A percentile compares a stretch with the other conserved stretches of the same genome.
These are phyloP conservation scores for Wickerhamiella kazuoi DNA, from an alignment of 805 yeast genomes.

Conservation along the genomic window DNA sequence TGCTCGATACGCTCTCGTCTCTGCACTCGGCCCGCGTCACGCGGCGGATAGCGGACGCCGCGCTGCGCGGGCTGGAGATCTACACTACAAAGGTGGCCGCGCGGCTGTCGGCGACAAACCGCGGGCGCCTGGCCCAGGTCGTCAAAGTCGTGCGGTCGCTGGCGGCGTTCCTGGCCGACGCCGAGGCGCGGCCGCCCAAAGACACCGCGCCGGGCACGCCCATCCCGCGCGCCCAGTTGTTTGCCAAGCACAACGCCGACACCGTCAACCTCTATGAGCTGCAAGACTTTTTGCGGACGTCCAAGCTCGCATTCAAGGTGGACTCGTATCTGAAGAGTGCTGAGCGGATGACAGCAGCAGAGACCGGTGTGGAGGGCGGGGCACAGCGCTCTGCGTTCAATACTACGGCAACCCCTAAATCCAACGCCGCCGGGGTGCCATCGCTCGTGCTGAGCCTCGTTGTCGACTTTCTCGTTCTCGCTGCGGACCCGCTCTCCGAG, in stretches of 20 bases:
- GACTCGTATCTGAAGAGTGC: conserved; percentile 42
- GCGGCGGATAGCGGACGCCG: conserved; percentile 27
- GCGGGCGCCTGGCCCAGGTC: conserved; percentile 49
- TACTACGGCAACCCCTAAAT: conserved; percentile 2
- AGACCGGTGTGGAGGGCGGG: not conserved
- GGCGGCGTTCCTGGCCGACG: conserved; percentile 27
- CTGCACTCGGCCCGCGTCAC: conserved; percentile 49
- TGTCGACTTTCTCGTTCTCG: conserved; percentile 41
- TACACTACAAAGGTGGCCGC: conserved; percentile 46
- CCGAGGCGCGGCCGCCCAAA: conserved; percentile 13
- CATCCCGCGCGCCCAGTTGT: conserved; percentile 34
- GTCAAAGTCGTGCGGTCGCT: conserved; percentile 38
- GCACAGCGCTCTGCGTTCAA: conserved; percentile 1
- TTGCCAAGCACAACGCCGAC: conserved; percentile 47
- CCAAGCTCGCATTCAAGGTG: conserved; percentile 71
- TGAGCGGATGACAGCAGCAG: not conserved
- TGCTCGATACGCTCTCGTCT: conserved; percentile 56
- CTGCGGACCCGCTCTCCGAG: conserved; percentile 59
- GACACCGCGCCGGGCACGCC: conserved; percentile 34
- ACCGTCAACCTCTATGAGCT: conserved; percentile 50
- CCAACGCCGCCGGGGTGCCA: too few species aligned
- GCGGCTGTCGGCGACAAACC: conserved; percentile 51
- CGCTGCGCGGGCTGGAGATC: conserved; percentile 31
- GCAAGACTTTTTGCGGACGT: conserved; percentile 40
- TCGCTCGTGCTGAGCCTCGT: conserved; percentile 50